Evolutionary conservation across 2,329 filamentous ascomycete genomes (phyloP), one percentile per base, ranked within the genome.

Genomic region (Acarospora socialis): DNA sequence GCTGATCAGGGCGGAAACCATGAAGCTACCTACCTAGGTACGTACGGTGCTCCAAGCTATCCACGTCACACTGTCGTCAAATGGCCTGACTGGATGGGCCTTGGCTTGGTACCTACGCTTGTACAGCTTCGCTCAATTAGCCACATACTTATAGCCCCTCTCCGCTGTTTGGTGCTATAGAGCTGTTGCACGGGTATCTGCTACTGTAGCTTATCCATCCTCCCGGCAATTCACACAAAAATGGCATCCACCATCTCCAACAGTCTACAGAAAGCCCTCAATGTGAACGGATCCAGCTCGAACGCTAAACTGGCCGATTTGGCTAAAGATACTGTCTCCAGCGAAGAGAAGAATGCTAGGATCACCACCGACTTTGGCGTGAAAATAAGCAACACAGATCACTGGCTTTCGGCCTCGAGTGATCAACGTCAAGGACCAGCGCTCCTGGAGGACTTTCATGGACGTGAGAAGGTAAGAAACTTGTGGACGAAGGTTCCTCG

Each of bases 301-400:
- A 34, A 34, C n/a, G 12, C 35, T 3, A 37, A 37, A 22, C 22
- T 37, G 7, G 31, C 32, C 14, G 32, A 37, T 25, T 9, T 37
- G 3, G 17, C 35, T 17, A 26, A 31, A 16, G 17, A 37, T 16
- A 37, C 27, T 29, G 15, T 25, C 19, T n/a, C 35, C 8, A 28
- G 18, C 12, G 29, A 35, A 17, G n/a, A 21, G n/a, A 22, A 28
- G 13, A 32, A 34, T 13, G 34, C 29, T 19, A 37, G 23, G 12
- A 13, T 84, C 42, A 87, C 81, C 0, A 77, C 76, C 29, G 82
- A 92, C 47, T 81, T 68, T 56, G 83, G 83, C 14, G 72, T 77
- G 17, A 81, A 77, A 54, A 68, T 83, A 46, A 59, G 61, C 24
- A 77, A 77, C 45, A 76, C 77, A 1, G 83, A 92, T 47, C 68